These are phyloP conservation scores for Fusarium compactum DNA, from an alignment of 2,329 filamentous ascomycete species.

Conservation along the genomic window DNA sequence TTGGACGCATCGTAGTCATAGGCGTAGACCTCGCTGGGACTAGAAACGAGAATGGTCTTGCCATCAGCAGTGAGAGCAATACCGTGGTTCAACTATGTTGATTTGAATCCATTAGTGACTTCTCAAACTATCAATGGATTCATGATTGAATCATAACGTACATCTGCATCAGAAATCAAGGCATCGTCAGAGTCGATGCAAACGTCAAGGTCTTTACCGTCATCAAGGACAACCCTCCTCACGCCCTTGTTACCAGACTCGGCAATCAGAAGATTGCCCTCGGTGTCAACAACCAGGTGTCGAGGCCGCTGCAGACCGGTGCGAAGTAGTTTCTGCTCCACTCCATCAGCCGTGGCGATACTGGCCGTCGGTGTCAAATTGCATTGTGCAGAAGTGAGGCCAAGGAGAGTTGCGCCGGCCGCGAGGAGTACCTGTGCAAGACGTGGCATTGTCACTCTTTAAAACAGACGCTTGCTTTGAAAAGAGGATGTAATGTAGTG, in stretches of 20 bases:
- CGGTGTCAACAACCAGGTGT: conserved; percentile 5
- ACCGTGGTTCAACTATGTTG: conserved; percentile 8
- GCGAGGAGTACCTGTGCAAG: conserved; percentile 7
- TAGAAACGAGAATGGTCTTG: conserved; percentile 20
- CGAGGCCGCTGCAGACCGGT: conserved; percentile 7
- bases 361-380: not conserved
- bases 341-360: conserved; percentile 10
- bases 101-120: not conserved
- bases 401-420: not conserved
- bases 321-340: not conserved
- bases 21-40: conserved; percentile 17
- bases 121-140: rapidly evolving
- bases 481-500: not conserved
- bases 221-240: conserved; percentile 11
- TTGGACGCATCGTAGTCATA: conserved; percentile 16
- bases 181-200: conserved; percentile 15
- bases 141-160: not conserved
- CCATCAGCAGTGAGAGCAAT: conserved; percentile 12
- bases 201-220: conserved; percentile 11
- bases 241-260: conserved; percentile 7
- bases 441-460: not conserved
- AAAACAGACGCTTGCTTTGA: rapidly evolving
- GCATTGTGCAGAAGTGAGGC: conserved; percentile 7
- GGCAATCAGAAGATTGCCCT: conserved; percentile 10
- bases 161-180: conserved; percentile 2